Percentiles rank a stretch among this genome's conserved stretches.
Evolutionary conservation across 2,329 filamentous ascomycete species (phyloP).

Genomic region (Epichloe sp.): DNA sequence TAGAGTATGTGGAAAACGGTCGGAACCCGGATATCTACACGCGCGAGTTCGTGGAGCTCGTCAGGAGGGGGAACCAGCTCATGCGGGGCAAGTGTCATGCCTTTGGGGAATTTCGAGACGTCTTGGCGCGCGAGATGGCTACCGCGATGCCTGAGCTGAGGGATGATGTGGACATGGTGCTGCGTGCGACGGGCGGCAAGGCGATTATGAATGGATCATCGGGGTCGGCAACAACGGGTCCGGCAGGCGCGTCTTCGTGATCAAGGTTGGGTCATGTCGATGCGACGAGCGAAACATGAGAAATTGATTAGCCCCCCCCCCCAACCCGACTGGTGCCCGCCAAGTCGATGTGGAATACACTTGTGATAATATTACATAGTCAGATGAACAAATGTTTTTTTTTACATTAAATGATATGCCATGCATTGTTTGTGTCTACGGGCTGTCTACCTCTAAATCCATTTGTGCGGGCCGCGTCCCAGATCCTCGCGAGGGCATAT

Average conservation of each 20-base stretch:
- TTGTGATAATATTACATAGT: no score
- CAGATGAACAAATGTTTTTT: no score
- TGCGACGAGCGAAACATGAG: no score
- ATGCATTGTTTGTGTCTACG: constrained; percentile 1
- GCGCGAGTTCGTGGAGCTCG: constrained; percentile 58
- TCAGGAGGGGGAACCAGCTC: constrained; percentile 51
- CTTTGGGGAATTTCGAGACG: constrained; percentile 47
- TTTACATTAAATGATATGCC: not conserved
- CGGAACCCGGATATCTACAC: constrained; percentile 66
- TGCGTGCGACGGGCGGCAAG: constrained; percentile 31
- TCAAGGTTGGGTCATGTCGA: no score
- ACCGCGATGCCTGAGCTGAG: constrained; percentile 45
- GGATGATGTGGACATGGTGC: constrained; percentile 37
- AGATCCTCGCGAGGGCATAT: not conserved
- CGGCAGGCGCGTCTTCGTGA: not conserved
- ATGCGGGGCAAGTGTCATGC: constrained; percentile 51
- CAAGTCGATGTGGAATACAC: no score
- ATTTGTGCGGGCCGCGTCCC: not conserved
- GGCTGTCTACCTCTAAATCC: constrained; percentile 1
- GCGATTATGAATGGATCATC: not conserved
- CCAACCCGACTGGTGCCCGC: no score
- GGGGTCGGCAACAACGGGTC: not conserved
- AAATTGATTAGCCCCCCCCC: no score
- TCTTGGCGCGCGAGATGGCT: constrained; percentile 45
- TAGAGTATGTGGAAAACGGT: constrained; percentile 57